These are phyloP conservation scores for Microthlaspi erraticum DNA, from an alignment of 345 rosid genomes.

Conservation along the genomic window DNA sequence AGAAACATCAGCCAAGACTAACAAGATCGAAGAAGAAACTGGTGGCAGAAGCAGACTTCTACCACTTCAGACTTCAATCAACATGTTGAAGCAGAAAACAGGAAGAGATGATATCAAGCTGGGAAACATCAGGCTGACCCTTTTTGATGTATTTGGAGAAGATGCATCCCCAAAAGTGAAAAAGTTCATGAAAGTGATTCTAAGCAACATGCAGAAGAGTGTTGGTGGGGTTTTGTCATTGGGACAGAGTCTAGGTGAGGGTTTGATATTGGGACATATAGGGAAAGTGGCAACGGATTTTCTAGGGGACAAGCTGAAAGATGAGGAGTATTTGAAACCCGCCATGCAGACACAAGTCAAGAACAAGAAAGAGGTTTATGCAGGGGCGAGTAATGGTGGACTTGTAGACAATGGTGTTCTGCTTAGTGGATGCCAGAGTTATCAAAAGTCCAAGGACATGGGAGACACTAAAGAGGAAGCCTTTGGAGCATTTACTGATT, in stretches of 20 bases:
- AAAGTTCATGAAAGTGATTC: constrained; percentile 81
- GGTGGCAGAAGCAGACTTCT: constrained; percentile 54
- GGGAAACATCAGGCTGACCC: constrained; percentile 77
- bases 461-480: constrained; percentile 62
- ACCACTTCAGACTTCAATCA: constrained; percentile 72
- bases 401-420: constrained; percentile 69
- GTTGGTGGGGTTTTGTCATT: constrained; percentile 47
- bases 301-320: constrained; percentile 73
- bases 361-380: constrained; percentile 67
- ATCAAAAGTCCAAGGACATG: constrained; percentile 86
- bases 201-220: constrained; percentile 53
- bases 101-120: constrained; percentile 79
- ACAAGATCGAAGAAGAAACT: constrained; percentile 40
- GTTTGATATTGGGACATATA: constrained; percentile 60
- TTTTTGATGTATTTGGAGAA: constrained; percentile 77
- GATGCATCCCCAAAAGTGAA: constrained; percentile 92
- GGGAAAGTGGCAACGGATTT: constrained; percentile 74
- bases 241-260: constrained; percentile 45
- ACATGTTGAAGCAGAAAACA: constrained; percentile 73
- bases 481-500: constrained; percentile 85
- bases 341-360: constrained; percentile 34
- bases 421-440: constrained; percentile 85
- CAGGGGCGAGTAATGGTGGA: constrained; percentile 58
- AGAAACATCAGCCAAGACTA: constrained; percentile 5
- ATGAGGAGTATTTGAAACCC: constrained; percentile 64